A percentile compares a stretch with the other conserved stretches of the same genome.
phyloP scores from a whole-genome alignment of 768 basidiomycete species.

The Amanita jacksonii region DNA sequence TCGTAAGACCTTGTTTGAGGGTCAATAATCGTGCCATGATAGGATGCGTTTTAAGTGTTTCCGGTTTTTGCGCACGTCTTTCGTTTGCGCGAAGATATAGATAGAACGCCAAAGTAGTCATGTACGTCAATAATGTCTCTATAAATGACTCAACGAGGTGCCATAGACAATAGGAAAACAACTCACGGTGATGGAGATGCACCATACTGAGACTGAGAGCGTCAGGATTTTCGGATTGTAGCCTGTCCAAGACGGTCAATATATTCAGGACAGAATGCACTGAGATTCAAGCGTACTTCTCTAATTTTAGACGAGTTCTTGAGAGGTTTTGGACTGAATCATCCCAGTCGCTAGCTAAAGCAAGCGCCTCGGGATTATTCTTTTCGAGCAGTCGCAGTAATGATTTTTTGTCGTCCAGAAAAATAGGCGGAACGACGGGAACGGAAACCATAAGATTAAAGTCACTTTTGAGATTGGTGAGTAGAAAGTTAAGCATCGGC shows the following conservation, averaged over 20 bases:
- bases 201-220: slow-evolving; percentile 58
- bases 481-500: background rate
- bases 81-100: slow-evolving; percentile 71
- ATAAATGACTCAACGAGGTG: background rate
- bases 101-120: slow-evolving; percentile 88
- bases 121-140: slow-evolving; percentile 84
- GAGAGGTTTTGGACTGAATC: slow-evolving; percentile 49
- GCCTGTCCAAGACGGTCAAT: slow-evolving; percentile 24
- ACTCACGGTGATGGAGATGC: slow-evolving; percentile 85
- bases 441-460: slow-evolving; percentile 28
- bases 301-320: slow-evolving; percentile 42
- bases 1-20: slow-evolving; percentile 73
- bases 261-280: background rate
- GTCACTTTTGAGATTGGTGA: slow-evolving; percentile 20
- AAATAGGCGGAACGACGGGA: slow-evolving; percentile 23
- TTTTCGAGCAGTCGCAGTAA: slow-evolving; percentile 63
- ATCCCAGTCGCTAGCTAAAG: slow-evolving; percentile 78
- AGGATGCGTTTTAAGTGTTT: slow-evolving; percentile 58
- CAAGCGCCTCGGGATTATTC: slow-evolving; percentile 68
- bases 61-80: slow-evolving; percentile 52
- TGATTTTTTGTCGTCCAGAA: slow-evolving; percentile 48
- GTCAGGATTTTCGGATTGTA: slow-evolving; percentile 38
- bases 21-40: slow-evolving; percentile 69
- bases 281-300: slow-evolving; percentile 30
- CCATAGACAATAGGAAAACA: background rate